Conservation (phyloP, 495 filamentous ascomycete genomes). For the Tuber melanosporum region DNA sequence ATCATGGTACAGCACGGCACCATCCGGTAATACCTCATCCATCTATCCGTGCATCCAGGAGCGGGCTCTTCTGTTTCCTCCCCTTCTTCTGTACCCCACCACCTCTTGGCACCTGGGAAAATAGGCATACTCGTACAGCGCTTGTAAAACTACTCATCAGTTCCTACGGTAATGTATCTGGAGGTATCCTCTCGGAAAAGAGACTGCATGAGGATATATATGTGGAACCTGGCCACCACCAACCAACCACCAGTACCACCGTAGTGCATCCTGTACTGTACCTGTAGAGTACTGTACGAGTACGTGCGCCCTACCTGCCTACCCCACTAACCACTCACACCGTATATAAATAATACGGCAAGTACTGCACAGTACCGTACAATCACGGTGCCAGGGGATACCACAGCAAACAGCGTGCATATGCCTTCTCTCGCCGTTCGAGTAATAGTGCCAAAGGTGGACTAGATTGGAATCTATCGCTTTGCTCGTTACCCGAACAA, state of each 20-base stretch:
- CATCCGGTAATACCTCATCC: background rate
- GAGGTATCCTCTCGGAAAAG: background rate
- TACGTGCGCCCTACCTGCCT: background rate
- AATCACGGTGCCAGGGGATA: background rate
- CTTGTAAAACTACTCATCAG: background rate
- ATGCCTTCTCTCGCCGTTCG: background rate
- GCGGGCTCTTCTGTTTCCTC: background rate
- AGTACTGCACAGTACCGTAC: background rate
- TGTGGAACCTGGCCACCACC: background rate
- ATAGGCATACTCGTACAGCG: background rate
- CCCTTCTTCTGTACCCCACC: background rate
- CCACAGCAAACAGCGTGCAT: background rate
- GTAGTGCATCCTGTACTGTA: background rate
- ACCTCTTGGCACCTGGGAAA: background rate
- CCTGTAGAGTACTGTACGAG: background rate
- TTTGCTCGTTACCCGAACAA: background rate
- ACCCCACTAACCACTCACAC: background rate
- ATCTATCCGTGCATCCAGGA: background rate
- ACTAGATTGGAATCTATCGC: background rate
- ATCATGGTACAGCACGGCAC: background rate
- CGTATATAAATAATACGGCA: background rate
- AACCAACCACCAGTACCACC: background rate
- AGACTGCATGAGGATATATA: background rate
- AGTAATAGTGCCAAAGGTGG: background rate
- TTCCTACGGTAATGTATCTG: background rate